phyloP scores from a whole-genome alignment of 169 alveolate genomes.

The Cryptosporidium parvum region DNA sequence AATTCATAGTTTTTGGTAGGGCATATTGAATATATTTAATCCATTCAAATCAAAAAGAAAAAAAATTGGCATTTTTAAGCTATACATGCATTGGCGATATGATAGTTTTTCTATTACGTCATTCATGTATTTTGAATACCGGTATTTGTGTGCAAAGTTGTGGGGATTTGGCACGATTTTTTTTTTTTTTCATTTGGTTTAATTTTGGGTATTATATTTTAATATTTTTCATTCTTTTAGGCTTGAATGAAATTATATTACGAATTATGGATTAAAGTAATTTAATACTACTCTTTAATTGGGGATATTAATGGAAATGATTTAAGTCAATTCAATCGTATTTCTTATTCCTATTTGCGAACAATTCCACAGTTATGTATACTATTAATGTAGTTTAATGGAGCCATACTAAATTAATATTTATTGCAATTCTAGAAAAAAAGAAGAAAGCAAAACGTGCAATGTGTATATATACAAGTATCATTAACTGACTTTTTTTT shows the following conservation, averaged over 20 bases:
- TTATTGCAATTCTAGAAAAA: background rate
- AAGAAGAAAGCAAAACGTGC: background rate
- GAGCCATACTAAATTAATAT: constrained; percentile 6
- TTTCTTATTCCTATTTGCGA: background rate
- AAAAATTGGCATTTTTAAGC: background rate
- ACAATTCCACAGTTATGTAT: background rate
- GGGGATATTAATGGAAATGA: background rate
- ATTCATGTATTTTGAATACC: background rate
- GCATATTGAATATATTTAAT: no score
- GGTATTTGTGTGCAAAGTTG: background rate
- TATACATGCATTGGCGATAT: background rate
- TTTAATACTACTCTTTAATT: no score
- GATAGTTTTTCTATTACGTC: background rate
- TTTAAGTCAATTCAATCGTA: background rate
- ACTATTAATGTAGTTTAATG: background rate
- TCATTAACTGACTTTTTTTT: constrained; percentile 20
- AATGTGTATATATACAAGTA: background rate
- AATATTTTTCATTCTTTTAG: background rate
- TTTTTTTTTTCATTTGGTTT: no score
- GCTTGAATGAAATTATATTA: no score
- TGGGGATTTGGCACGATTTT: background rate
- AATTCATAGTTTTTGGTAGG: background rate
- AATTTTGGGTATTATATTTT: no score
- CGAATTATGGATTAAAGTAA: background rate
- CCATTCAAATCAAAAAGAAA: background rate